Base-by-base conservation (phyloP, 208 protist species). In the Trypanosoma scelopori region DNA sequence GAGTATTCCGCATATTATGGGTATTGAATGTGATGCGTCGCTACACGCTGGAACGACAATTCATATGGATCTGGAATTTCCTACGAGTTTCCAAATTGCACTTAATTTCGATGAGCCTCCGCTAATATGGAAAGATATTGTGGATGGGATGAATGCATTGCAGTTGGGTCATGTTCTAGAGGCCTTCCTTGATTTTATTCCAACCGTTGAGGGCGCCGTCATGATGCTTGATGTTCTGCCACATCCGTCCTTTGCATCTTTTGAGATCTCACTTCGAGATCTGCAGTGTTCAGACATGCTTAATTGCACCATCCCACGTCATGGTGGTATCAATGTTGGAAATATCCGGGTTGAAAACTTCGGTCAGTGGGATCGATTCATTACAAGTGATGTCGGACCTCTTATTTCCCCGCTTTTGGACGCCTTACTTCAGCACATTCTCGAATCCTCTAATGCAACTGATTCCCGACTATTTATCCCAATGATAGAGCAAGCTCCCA, bases 11-110 rank as follows among this genome's bases (percentile, higher is more conserved):
- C 2, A 32, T 30, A 16, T 67, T 0, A 1, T 16, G 4, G 32
- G 48, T 39, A 37, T 58, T 5, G 22, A 27, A 0, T 12, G 37
- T 3, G 30, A n/a, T 13, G 39, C 51, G 5, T 58, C 50, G 15
- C 1, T 58, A 20, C 61, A 43, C n/a, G 25, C 48, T 35, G 61
- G 51, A 1, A 47, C 61, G 25, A 67, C 61, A 41, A 1, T 67
- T 35, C 61, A 20, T 28, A 3, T 67, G 0, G 50, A 25, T 23
- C 22, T 58, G 50, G 16, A 27, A 9, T 58, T 67, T 39, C 0
- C 37, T 23, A 18, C 48, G 12, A 50, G 61, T 3, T 3, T 58
- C 39, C 18, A 55, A 20, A 5, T 65, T 6, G 1, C 5, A 28
- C 30, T 32, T 55, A 32, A 55, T 18, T 63, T 35, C 9, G 11